Evolutionary conservation across 169 alveolate species (phyloP), one percentile per base, ranked within the genome.

Genomic region (Eimeria mitis): DNA sequence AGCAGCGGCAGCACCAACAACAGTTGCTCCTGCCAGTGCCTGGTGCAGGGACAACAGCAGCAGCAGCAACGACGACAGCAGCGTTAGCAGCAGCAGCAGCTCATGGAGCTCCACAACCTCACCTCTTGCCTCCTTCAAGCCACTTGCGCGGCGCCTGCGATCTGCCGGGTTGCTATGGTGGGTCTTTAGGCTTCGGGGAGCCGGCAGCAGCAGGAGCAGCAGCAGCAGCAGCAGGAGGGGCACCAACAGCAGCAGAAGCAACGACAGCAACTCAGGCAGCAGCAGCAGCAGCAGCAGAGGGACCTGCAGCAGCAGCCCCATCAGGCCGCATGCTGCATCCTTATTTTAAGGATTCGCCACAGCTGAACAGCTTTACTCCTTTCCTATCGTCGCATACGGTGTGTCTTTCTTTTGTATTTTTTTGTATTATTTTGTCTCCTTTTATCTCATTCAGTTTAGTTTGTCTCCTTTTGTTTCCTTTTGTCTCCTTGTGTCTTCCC

Each of bases 1-100:
- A 73, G 0, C 83, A 73, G 28, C 42, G 54, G 54, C 83, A 73
- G 84, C 84, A 73, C 31, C 84, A 73, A n/a, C 56, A 34, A 56
- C 84, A 34, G 4, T 14, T 73, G 21, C 84, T 73, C 59, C 84
- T 73, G 34, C 84, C 84, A 25, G 37, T 19, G n/a, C 28, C 84
- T 73, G 84, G 34, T 13, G 56, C 56, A 37, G 56, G 34, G 1
- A 11, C 28, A 16, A 28, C 84, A 0, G 56, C 84, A 6, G 84
- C 75, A 65, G 75, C 56, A 73, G 84, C 84, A 37, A n/a, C n/a
- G n/a, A 23, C 25, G 13, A 6, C 81, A 71, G 81, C 81, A 34
- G 25, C 49, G 25, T 16, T 23, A 34, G 52, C 81, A 71, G n/a
- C 81, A 34, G 84, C 84, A 73, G 56, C 84, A 73, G 56, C 54